These are phyloP conservation scores for Tagetes patula DNA, from an alignment of 129 eudicot genomes.

Conservation along the genomic window DNA sequence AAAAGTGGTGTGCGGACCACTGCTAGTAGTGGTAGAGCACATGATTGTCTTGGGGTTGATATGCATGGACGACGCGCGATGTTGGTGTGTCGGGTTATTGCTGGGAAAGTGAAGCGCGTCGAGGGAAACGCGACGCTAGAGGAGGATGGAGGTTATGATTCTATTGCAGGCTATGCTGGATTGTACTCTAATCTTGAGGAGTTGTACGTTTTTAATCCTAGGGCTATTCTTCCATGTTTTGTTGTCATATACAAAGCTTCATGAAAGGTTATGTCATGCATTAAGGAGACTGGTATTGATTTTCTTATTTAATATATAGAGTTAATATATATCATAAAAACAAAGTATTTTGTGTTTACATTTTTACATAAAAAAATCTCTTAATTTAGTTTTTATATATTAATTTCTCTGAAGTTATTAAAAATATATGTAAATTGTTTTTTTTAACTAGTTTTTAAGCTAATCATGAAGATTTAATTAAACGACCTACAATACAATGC, in stretches of 20 bases:
- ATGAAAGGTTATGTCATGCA: conserved; percentile 24
- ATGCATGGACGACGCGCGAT: conserved; percentile 60
- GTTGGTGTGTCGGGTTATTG: conserved; percentile 92
- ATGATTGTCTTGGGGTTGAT: conserved; percentile 60
- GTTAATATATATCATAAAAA: not conserved
- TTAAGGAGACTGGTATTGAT: not conserved
- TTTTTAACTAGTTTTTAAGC: too few species aligned
- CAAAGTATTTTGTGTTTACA: too few species aligned
- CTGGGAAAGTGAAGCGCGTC: conserved; percentile 62
- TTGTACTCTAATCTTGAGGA: conserved; percentile 82
- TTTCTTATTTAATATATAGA: not conserved
- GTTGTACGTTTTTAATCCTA: conserved; percentile 84
- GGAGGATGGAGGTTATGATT: conserved; percentile 60
- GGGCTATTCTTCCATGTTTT: conserved; percentile 92
- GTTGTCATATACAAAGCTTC: conserved; percentile 80
- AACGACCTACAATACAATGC: too few species aligned
- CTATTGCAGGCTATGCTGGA: conserved; percentile 70
- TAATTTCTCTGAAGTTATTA: too few species aligned
- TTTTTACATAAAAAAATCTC: too few species aligned
- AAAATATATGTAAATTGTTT: too few species aligned
- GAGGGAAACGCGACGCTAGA: conserved; percentile 40
- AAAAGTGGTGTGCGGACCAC: conserved; percentile 69
- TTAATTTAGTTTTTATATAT: too few species aligned
- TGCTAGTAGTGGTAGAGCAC: conserved; percentile 88
- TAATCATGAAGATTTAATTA: too few species aligned